Base-by-base conservation (phyloP, 1,284 basidiomycete genomes). In the Rhodotorula glutinis region DNA sequence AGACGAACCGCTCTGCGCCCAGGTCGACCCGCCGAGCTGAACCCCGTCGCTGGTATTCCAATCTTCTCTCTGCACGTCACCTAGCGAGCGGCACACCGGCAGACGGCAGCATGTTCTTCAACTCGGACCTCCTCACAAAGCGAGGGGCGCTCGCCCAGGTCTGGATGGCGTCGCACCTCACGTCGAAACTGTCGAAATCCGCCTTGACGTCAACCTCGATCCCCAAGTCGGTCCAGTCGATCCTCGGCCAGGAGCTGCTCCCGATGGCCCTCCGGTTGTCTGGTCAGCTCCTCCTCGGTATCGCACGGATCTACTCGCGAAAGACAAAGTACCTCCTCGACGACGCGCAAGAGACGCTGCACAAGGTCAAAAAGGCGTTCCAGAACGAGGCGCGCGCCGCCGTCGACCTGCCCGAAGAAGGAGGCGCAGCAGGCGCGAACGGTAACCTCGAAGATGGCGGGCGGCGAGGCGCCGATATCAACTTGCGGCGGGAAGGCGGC, bases 81-180 rank as follows among this genome's bases (percentile, higher is more conserved):
- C n/a, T n/a, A n/a, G n/a, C n/a, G n/a, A n/a, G n/a, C n/a, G n/a
- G n/a, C n/a, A n/a, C n/a, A 11, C 43, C 43, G 43, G 9, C 5
- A 17, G 21, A 43, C 30, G 33, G 27, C 56, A 51, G 53, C 59
- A 71, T 71, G 69, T 73, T 73, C 60, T 73, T 65, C 69, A 69
- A 71, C 65, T 60, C 69, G 19, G 71, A 73, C 43, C 63, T 73
- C 49, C 84, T 96, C 71, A 91, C 91, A 61, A 90, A 93, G 77
- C 88, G 92, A 67, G 95, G 95, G 57, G 91, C 94, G 13, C 83
- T 98, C 46, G 94, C 92, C 53, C 92, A 90, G 81, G 92, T 98
- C 82, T 98, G 95, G 95, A 88, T 98, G 60, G 95, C 95, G 30
- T 95, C 96, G 2, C 95, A 98, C 83, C 94, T 95, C 87, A 93